Percentiles rank a stretch among this genome's conserved stretches.
Conservation (phyloP, 805 yeast genomes). For the Wickerhamomyces rabaulensis region DNA sequence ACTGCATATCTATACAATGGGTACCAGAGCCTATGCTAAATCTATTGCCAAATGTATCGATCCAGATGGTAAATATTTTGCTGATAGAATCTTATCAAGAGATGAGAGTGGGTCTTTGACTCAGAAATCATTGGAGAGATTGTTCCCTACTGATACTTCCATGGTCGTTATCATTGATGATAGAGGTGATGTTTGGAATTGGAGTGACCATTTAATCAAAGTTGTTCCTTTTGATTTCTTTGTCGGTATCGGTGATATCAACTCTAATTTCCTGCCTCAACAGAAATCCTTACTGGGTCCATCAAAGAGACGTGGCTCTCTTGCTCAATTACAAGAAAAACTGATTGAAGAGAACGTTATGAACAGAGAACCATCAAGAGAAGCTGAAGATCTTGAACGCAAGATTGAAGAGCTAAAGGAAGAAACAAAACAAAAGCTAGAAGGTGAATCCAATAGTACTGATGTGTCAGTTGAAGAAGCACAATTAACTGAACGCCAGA, state of each 20-base stretch:
- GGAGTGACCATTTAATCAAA: conserved; percentile 87
- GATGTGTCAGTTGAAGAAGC: conserved; percentile 19
- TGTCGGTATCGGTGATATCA: conserved; percentile 96
- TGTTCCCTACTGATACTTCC: conserved; percentile 93
- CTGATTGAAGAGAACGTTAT: conserved; percentile 17
- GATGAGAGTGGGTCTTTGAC: conserved; percentile 94
- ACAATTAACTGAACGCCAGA: conserved; percentile 30
- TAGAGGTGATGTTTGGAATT: conserved; percentile 98
- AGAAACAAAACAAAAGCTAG: conserved; percentile 24
- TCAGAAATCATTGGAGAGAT: conserved; percentile 78
- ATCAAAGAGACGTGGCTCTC: conserved; percentile 51
- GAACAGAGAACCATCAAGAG: conserved; percentile 24
- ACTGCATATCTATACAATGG: conserved; percentile 96
- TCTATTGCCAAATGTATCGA: conserved; percentile 88
- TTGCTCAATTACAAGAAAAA: conserved; percentile 50
- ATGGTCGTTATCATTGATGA: conserved; percentile 97
- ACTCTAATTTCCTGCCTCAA: conserved; percentile 85
- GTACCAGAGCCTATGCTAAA: conserved; percentile 88
- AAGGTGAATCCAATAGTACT: conserved; percentile 10
- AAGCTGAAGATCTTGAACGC: conserved; percentile 24
- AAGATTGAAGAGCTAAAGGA: conserved; percentile 26
- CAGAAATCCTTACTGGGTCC: conserved; percentile 60
- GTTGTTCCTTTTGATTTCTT: conserved; percentile 95
- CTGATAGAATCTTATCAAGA: conserved; percentile 84
- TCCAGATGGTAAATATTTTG: conserved; percentile 81